These are phyloP conservation scores for Aspergillus sp. DNA, from an alignment of 2,329 filamentous ascomycete genomes.

Conservation along the genomic window DNA sequence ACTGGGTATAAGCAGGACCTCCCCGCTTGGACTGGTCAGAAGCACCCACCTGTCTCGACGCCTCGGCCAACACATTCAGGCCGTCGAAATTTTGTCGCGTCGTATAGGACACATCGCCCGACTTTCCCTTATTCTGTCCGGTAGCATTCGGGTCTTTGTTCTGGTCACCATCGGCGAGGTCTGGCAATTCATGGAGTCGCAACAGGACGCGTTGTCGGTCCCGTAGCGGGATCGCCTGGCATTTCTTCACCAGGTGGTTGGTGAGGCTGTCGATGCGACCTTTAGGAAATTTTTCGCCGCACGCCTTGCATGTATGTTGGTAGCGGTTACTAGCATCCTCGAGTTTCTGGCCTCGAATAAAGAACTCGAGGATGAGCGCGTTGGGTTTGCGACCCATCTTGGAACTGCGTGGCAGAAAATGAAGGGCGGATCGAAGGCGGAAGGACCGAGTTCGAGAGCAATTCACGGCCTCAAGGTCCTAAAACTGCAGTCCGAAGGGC, in stretches of 20 bases:
- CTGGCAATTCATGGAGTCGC: constrained; percentile 68
- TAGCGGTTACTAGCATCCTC: constrained; percentile 90
- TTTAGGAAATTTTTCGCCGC: constrained; percentile 86
- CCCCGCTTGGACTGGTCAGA: constrained; percentile 47
- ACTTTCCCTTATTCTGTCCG: constrained; percentile 36
- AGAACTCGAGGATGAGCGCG: constrained; percentile 82
- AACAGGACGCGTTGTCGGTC: constrained; percentile 75
- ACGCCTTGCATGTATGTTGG: constrained; percentile 84
- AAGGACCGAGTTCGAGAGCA: neutral
- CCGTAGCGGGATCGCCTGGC: constrained; percentile 71
- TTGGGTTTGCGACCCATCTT: constrained; percentile 82
- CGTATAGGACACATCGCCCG: constrained; percentile 44
- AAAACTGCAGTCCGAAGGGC: neutral
- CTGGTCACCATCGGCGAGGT: constrained; percentile 45
- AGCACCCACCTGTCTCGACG: constrained; percentile 72
- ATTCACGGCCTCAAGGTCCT: neutral
- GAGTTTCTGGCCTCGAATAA: constrained; percentile 81
- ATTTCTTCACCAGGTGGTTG: constrained; percentile 82
- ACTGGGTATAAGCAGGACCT: constrained; percentile 39
- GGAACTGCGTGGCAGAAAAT: constrained; percentile 17
- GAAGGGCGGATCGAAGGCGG: constrained; percentile 16
- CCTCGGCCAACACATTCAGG: constrained; percentile 82
- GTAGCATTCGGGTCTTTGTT: constrained; percentile 41
- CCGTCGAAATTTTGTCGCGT: constrained; percentile 70
- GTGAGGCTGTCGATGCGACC: constrained; percentile 81